Base-by-base conservation (phyloP, 23 red algal species). In the Gracilaria domingensis region DNA sequence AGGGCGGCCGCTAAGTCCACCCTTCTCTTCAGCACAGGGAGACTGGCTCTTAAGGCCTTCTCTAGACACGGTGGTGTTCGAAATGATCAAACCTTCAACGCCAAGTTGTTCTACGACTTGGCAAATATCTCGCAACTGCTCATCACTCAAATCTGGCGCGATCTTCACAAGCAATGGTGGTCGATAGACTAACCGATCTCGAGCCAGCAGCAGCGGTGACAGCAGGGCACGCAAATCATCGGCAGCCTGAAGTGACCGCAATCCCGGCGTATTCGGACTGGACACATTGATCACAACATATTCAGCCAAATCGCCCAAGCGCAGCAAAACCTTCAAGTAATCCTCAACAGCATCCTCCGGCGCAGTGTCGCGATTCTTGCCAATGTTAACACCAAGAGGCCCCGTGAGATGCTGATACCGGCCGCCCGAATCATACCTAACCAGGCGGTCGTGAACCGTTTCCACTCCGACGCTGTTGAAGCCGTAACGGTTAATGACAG, bases 241-340 rank as follows among this genome's bases (percentile, higher is more conserved):
- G 24, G 81, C 36, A 13, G 39, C 57, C 83, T 98, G 96, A 83
- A 98, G 36, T 5, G 78, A 80, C 5, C 96, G 93, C 47, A 98
- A 87, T n/a, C 91, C 94, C 25, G 96, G 96, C 36, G 96, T 98
- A 75, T 98, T 98, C 28, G 96, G 96, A 33, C 93, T 95, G 32
- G 85, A 91, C 45, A 98, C 93, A 93, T 98, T 98, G 80, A 98
- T 83, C 6, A 98, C 96, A 42, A 98, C 66, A 75, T 98, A 98
- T 67, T 98, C 96, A 26, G 87, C 93, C 73, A 85, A 50, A 54
- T 87, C 79, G 45, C 83, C 93, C 39, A 98, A 84, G 35, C 56
- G 64, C 53, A 60, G 33, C 50, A 98, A 48, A 20, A 61, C 93
- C 25, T 80, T 79, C 25, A 80, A 56, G 72, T 98, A 98, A 64